A percentile compares a stretch with the other conserved stretches of the same genome.
These are phyloP conservation scores for Oldenlandia corymbosa DNA, from an alignment of 257 asterid genomes.

Conservation along the genomic window DNA sequence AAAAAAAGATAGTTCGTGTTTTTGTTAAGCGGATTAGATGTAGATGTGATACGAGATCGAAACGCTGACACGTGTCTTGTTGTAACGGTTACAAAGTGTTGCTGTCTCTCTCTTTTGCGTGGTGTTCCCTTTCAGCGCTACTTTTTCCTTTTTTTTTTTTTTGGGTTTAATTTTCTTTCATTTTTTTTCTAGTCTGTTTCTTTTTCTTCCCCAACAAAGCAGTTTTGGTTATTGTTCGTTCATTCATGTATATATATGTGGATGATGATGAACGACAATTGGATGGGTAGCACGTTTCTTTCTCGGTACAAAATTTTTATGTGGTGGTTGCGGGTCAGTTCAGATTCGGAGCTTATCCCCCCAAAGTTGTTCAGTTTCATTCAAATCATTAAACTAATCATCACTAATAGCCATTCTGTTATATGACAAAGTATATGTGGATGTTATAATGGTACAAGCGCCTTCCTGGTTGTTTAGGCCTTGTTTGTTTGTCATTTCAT, in stretches of 20 bases:
- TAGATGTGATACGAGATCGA: background rate
- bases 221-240: background rate
- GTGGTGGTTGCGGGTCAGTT: background rate
- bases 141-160: slow-evolving; percentile 12
- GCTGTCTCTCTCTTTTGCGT: slow-evolving; percentile 10
- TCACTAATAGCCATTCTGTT: no score
- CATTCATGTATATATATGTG: background rate
- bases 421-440: no score
- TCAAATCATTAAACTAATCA: no score
- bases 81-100: slow-evolving; percentile 18
- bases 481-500: no score
- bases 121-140: slow-evolving; percentile 8
- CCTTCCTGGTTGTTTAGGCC: no score
- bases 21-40: no score
- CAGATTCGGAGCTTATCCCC: background rate
- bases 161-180: background rate
- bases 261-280: background rate
- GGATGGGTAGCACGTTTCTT: slow-evolving; percentile 2
- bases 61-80: slow-evolving; percentile 21
- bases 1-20: no score
- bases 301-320: background rate
- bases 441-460: no score
- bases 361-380: no score
- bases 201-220: background rate
- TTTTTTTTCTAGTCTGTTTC: no score